Base-by-base conservation (phyloP, 2,329 filamentous ascomycete genomes). In the Dactylellina haptotyla region DNA sequence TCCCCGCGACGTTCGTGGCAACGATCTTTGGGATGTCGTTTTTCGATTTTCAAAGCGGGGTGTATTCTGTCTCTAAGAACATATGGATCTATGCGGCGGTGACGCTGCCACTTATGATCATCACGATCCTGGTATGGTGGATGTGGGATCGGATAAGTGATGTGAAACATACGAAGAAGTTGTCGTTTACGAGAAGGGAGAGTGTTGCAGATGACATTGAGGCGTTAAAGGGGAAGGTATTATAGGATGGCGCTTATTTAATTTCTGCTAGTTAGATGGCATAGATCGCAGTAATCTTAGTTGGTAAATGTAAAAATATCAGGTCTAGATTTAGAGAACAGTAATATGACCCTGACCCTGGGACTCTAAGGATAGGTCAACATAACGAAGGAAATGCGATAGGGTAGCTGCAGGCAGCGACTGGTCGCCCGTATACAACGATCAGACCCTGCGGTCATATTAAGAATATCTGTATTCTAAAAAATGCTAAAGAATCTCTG, bases 61-160 rank as follows among this genome's bases (percentile, higher is more conserved):
- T 30, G 5, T 54, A 39, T 16, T 43, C 16, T 10, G 48, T 64
- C 23, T 18, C 48, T 4, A 10, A 46, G 6, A 64, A 64, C 46
- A 45, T 37, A 6, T 63, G 59, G 59, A 39, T 63, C 20, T 63
- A 63, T 28, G 58, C 46, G 12, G 58, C 46, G 16, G 46, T 53
- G 14, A 63, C 58, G 25, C 20, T 34, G 6, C 59, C 59, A 8
- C 30, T 56, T 12, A 64, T 64, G 59, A n/a, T 46, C 16, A 34
- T 46, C 18, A 64, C 59, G 20, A 26, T 56, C 30, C 12, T 54
- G 25, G 59, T 64, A 18, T 63, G 58, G 53, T 58, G 34, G 32
- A 20, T 43, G 37, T 64, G 59, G 59, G 59, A 64, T 41, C 50
- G 30, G 16, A 23, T 64, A 30, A 32, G 46, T 16, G 48, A 34